phyloP scores from a whole-genome alignment of 2,329 filamentous ascomycete genomes.

The Trichoderma citrinoviride region DNA sequence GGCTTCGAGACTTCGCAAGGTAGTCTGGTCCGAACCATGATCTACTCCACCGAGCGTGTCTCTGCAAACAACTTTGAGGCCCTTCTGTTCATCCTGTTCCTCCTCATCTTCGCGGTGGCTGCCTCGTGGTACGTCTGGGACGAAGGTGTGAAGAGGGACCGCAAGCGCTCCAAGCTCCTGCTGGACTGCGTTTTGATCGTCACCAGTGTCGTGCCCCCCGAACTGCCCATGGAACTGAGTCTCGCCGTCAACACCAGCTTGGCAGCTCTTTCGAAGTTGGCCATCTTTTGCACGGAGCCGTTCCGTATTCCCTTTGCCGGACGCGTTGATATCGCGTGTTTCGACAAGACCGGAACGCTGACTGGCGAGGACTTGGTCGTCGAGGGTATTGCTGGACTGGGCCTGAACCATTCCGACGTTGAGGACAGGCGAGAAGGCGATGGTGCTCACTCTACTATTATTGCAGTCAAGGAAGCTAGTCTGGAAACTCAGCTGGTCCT shows the following conservation, averaged over 20 bases:
- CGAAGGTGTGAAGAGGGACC: slow-evolving; percentile 89
- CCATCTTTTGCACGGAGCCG: slow-evolving; percentile 98
- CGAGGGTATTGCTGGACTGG: slow-evolving; percentile 90
- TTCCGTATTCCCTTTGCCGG: slow-evolving; percentile 97
- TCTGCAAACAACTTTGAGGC: slow-evolving; percentile 98
- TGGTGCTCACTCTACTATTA: slow-evolving; percentile 79
- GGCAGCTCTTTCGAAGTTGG: slow-evolving; percentile 88
- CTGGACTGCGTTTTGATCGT: slow-evolving; percentile 97
- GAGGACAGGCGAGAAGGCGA: slow-evolving; percentile 67
- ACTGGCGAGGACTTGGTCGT: slow-evolving; percentile 97
- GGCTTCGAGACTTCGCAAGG: slow-evolving; percentile 98
- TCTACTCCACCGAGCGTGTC: slow-evolving; percentile 97
- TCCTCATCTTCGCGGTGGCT: slow-evolving; percentile 92
- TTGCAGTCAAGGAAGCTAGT: slow-evolving; percentile 65
- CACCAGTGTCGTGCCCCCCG: slow-evolving; percentile 96
- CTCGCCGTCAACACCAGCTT: slow-evolving; percentile 97
- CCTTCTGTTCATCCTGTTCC: slow-evolving; percentile 94
- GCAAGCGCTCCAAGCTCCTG: slow-evolving; percentile 95
- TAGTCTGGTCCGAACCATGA: slow-evolving; percentile 97
- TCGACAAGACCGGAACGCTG: slow-evolving; percentile 96
- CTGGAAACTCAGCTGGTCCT: slow-evolving; percentile 89
- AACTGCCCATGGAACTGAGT: slow-evolving; percentile 96
- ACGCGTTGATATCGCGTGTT: slow-evolving; percentile 93
- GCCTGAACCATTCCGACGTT: slow-evolving; percentile 65
- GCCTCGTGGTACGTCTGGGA: slow-evolving; percentile 99